Percentiles rank a stretch among this genome's conserved stretches.
Conservation (phyloP, 805 yeast species). For the Clavispora santaluciae region DNA sequence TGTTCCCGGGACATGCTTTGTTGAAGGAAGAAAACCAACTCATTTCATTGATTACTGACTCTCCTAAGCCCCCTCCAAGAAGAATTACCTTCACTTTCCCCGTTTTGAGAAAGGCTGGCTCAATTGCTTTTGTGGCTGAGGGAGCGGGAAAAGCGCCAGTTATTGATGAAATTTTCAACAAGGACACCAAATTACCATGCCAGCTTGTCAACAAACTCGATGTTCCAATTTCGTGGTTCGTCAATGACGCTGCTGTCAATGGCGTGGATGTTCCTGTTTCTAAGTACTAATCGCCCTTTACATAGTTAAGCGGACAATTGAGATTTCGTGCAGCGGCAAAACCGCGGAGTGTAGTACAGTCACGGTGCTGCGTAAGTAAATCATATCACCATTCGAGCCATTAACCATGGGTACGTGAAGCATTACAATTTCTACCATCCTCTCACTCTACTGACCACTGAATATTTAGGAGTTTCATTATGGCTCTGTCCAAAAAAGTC, state of each 20-base stretch:
- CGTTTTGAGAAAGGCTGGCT: slow-evolving; percentile 48
- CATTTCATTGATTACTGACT: slow-evolving; percentile 67
- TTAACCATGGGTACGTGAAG: slow-evolving; percentile 9
- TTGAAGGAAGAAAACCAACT: slow-evolving; percentile 47
- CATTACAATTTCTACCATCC: not conserved
- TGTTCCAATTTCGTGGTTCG: slow-evolving; percentile 73
- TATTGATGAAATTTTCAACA: slow-evolving; percentile 64
- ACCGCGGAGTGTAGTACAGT: not conserved
- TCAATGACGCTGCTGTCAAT: slow-evolving; percentile 68
- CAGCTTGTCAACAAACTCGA: slow-evolving; percentile 61
- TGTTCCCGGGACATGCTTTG: slow-evolving; percentile 79
- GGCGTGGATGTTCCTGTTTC: slow-evolving; percentile 48
- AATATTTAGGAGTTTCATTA: slow-evolving; percentile 46
- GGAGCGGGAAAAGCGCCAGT: slow-evolving; percentile 80
- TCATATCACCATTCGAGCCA: not conserved
- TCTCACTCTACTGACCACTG: slow-evolving; percentile 7
- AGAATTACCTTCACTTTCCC: slow-evolving; percentile 88
- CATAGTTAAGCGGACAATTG: not conserved
- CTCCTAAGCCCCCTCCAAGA: slow-evolving; percentile 93
- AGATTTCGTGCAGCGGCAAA: not conserved
- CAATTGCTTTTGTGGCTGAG: slow-evolving; percentile 80
- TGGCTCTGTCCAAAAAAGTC: slow-evolving; percentile 71
- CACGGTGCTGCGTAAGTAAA: not conserved
- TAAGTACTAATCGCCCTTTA: slow-evolving; percentile 24
- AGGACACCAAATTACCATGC: slow-evolving; percentile 55